Base-by-base conservation (phyloP, 768 basidiomycete species). In the Rhizopogon vinicolor region DNA sequence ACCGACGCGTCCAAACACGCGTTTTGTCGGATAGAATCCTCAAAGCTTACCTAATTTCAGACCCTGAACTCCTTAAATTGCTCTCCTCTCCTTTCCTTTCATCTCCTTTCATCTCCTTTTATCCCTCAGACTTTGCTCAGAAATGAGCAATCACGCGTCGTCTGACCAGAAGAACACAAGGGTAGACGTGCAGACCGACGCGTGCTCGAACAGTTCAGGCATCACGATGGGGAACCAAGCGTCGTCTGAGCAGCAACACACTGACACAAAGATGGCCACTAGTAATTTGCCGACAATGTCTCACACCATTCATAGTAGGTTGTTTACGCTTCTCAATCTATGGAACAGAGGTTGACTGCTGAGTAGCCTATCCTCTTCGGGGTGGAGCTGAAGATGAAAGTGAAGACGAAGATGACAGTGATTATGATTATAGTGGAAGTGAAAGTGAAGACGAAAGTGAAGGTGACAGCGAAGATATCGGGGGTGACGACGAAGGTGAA, bases 91-190 rank as follows among this genome's bases (percentile, higher is more conserved):
- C 25, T 25, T 25, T 25, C 25, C 25, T 25, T 25, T 25, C 25
- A 25, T 25, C 31, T 31, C 31, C 31, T 33, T 33, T 33, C 31
- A 33, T 10, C 31, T 31, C 31, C 31, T 33, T 33, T 33, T 9
- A 33, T 33, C 31, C 25, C 25, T 33, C 31, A 33, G 10, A 33
- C 31, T 25, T n/a, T 3, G 31, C 39, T 40, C 16, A 13, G 39
- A 16, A 16, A 40, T 16, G 14, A 5, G 39, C 39, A 40, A 40
- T 7, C 13, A 40, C 39, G 14, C 44, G 12, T 22, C 40, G 9
- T 43, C 50, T 13, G 39, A 51, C 35, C 52, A 83, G 73, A 60
- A 89, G 75, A 22, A 81, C 72, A 8, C 78, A 75, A 13, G 78
- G 70, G 25, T 25, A 25, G 25, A 25, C 25, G 25, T 5, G 25